Percentiles rank a stretch among this genome's conserved stretches.
Evolutionary conservation across 208 protist genomes (phyloP).

Genomic region (Wallacemonas sp.): DNA sequence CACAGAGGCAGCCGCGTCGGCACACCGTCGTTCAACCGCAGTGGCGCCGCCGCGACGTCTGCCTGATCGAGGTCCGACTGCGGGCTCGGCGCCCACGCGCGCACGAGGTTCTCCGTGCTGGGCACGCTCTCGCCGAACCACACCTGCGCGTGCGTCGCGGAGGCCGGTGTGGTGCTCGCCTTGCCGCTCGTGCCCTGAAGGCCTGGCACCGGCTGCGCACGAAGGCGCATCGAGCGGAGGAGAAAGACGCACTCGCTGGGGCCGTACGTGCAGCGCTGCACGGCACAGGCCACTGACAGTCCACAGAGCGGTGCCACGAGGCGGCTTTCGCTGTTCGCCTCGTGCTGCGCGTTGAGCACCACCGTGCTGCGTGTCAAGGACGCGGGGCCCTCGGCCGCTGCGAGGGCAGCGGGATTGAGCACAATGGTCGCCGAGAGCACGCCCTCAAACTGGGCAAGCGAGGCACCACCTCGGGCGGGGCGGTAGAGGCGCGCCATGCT

Average conservation of each 20-base stretch:
- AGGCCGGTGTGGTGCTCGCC: no score
- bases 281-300: neutral
- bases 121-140: slow-evolving; percentile 35
- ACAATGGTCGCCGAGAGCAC: neutral
- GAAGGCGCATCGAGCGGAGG: slow-evolving; percentile 3
- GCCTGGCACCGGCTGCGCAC: slow-evolving; percentile 7
- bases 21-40: slow-evolving; percentile 11
- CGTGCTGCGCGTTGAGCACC: neutral
- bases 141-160: slow-evolving; percentile 22
- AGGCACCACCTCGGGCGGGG: neutral
- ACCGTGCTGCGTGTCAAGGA: neutral
- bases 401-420: slow-evolving; percentile 1
- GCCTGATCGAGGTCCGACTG: slow-evolving; percentile 21
- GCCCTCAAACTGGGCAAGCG: slow-evolving; percentile 1
- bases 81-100: slow-evolving; percentile 16
- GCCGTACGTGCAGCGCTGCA: slow-evolving; percentile 11
- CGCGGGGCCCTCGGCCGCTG: neutral
- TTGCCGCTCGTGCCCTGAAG: neutral
- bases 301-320: neutral
- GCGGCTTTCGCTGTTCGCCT: neutral
- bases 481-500: slow-evolving; percentile 7
- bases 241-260: slow-evolving; percentile 12
- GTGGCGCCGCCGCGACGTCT: slow-evolving; percentile 12
- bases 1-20: slow-evolving; percentile 5
- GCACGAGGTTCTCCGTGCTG: slow-evolving; percentile 18